Conservation (phyloP, 1,139 yeast species). For the Nadsonia starkeyi-henricii region DNA sequence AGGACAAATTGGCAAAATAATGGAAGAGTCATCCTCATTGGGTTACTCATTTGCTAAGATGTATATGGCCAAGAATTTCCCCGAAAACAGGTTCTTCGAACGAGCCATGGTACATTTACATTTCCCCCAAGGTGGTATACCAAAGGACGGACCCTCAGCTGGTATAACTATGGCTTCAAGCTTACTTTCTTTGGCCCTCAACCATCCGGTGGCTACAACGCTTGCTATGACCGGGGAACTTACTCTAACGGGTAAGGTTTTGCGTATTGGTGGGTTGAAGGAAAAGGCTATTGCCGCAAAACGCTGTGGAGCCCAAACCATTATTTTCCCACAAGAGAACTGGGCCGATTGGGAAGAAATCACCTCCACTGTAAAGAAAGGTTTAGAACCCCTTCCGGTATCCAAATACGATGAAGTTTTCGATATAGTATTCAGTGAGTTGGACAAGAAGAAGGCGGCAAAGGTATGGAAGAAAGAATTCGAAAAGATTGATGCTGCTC, state of each 20-base stretch:
- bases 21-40: conserved; percentile 89
- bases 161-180: conserved; percentile 92
- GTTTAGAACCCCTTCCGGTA: conserved; percentile 76
- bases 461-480: conserved; percentile 33
- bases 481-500: conserved; percentile 3
- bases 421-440: conserved; percentile 49
- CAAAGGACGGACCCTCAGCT: conserved; percentile 97
- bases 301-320: conserved; percentile 79
- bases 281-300: conserved; percentile 95
- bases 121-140: conserved; percentile 96
- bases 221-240: conserved; percentile 96
- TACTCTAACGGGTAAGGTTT: conserved; percentile 82
- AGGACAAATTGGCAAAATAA: conserved; percentile 92
- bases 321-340: conserved; percentile 89
- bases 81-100: conserved; percentile 81
- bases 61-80: conserved; percentile 62
- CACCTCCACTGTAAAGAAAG: conserved; percentile 81
- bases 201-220: conserved; percentile 51
- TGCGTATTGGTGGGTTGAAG: conserved; percentile 86
- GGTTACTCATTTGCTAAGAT: conserved; percentile 87
- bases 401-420: conserved; percentile 85
- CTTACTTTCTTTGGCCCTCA: conserved; percentile 68
- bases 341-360: conserved; percentile 86
- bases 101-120: conserved; percentile 87
- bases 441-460: conserved; percentile 41